phyloP scores from a whole-genome alignment of 345 rosid species.

The Populus davidiana region DNA sequence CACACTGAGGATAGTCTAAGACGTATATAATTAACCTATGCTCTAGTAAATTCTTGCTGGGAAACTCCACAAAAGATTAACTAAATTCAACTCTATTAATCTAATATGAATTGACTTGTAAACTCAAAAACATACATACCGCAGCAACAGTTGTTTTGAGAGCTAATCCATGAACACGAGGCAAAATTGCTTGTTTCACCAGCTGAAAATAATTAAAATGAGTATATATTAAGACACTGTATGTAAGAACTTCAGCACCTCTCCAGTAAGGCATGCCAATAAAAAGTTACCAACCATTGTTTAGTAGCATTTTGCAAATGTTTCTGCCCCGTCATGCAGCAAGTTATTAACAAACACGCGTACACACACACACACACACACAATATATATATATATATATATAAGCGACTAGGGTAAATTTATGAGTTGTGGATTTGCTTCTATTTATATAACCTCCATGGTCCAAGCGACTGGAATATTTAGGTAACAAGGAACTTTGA shows the following conservation, averaged over 20 bases:
- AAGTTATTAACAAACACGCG: not conserved
- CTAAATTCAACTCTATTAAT: not conserved
- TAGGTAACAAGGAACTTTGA: not conserved
- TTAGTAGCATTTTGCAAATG: not conserved
- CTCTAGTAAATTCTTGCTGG: not conserved
- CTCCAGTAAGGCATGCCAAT: not conserved
- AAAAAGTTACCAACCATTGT: not conserved
- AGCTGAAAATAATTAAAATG: constrained; percentile 45
- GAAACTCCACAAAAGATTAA: not conserved
- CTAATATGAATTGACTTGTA: not conserved
- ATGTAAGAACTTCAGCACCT: not conserved
- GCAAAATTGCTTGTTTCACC: constrained; percentile 87
- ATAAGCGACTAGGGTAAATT: not conserved
- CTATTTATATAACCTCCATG: not conserved
- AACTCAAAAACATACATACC: constrained; percentile 42
- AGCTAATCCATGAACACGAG: constrained; percentile 92
- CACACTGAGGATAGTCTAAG: not conserved
- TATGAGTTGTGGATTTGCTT: not conserved
- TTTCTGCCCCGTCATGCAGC: not conserved
- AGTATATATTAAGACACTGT: not conserved
- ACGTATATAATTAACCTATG: no score
- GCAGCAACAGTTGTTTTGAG: constrained; percentile 97
- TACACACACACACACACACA: no score
- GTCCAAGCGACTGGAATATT: not conserved
- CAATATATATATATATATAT: no score